A percentile compares a stretch with the other conserved stretches of the same genome.
These are phyloP conservation scores for Cladosporium austrohemisphaericum DNA, from an alignment of 2,329 filamentous ascomycete species.

Conservation along the genomic window DNA sequence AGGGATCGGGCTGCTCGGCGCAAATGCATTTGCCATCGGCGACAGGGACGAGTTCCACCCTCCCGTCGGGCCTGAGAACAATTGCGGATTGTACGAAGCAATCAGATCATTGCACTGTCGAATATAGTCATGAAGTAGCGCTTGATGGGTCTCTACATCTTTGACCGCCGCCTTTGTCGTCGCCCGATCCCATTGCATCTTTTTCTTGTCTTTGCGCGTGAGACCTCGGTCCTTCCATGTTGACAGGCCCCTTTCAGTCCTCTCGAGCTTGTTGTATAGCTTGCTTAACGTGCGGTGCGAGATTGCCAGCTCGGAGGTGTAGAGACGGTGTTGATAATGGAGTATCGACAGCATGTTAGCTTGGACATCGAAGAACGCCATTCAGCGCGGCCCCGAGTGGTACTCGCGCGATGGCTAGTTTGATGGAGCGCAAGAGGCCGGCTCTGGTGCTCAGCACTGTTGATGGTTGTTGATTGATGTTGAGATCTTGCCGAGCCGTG, in stretches of 20 bases:
- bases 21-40: conserved; percentile 23
- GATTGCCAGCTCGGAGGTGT: conserved; percentile 26
- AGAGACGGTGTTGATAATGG: conserved; percentile 26
- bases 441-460: conserved; percentile 17
- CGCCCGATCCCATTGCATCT: conserved; percentile 26
- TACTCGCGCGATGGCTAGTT: neutral
- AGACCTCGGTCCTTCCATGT: conserved; percentile 16
- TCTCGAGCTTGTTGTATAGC: conserved; percentile 28
- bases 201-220: conserved; percentile 28
- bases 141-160: conserved; percentile 24
- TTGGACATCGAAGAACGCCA: conserved; percentile 7
- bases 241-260: conserved; percentile 18
- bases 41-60: conserved; percentile 17
- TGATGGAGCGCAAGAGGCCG: conserved; percentile 25
- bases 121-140: conserved; percentile 24
- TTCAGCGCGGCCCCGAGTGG: neutral
- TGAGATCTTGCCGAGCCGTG: conserved; percentile 2
- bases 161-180: conserved; percentile 22
- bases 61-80: conserved; percentile 2
- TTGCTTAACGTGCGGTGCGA: conserved; percentile 28
- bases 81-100: conserved; percentile 21
- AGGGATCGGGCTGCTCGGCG: conserved; percentile 13
- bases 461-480: neutral
- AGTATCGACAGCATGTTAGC: conserved; percentile 25
- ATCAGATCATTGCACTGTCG: conserved; percentile 28